Base-by-base conservation (phyloP, 768 basidiomycete species). In the Leucosporidium scottii region DNA sequence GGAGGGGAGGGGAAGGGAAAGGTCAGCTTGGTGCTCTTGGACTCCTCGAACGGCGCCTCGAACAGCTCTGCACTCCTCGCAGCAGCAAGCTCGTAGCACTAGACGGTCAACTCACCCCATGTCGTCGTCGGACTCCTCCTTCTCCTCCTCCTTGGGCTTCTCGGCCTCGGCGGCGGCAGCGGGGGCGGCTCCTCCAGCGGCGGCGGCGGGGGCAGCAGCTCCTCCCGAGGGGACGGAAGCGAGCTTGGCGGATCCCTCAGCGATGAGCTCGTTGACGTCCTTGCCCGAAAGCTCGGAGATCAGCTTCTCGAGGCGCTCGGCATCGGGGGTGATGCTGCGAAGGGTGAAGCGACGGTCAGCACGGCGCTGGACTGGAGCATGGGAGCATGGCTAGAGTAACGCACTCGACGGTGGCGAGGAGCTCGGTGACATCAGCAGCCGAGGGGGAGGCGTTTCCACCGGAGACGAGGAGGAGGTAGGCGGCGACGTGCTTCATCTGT, bases 191-290 rank as follows among this genome's bases (percentile, higher is more conserved):
- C 84, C 82, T 64, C 71, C 80, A 61, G 83, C 82, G 62, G 82
- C 81, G 64, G 82, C 83, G 48, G 79, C 82, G 55, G 80, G 71
- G 64, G 74, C 75, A 50, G 67, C 74, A 63, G 76, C 89, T 77
- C 93, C 93, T 73, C 93, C 94, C 70, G 94, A 93, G 67, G 96
- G 94, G 77, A 96, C 96, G 77, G 96, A 98, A 64, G 94, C 86
- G 76, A 99, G 90, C 81, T 97, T 98, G 79, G 84, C 79, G 51
- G 88, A 88, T 63, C 96, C 96, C 79, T 91, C 90, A 74, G 87
- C 85, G 79, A 99, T 98, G 82, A 98, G 81, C 88, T 85, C 80
- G 81, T 89, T 85, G 79, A 93, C 80, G 79, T 88, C 86, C 82
- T 98, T 99, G 80, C 88, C 93, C 70, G 85, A 78, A 73, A 99